Evolutionary conservation across 495 filamentous ascomycete genomes (phyloP).

Genomic region (Opeltia flavorubescens): DNA sequence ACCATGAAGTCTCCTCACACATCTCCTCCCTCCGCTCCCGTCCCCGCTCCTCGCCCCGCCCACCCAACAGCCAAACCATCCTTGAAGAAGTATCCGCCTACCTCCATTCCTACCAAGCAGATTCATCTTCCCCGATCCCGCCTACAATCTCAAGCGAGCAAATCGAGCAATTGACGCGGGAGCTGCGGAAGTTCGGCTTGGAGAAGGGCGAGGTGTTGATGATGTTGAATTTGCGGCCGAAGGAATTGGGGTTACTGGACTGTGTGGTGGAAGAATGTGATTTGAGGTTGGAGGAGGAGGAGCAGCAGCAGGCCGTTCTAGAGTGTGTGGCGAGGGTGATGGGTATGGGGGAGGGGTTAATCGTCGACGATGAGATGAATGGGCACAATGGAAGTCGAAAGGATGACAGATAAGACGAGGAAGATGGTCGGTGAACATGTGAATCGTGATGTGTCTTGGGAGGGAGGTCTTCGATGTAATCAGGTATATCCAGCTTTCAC

Average conservation of each 20-base stretch:
- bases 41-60: conserved; percentile 4
- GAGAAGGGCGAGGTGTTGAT: conserved; percentile 51
- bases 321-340: conserved; percentile 23
- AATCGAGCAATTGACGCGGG: conserved; percentile 25
- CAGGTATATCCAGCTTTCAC: too few relatives aligned
- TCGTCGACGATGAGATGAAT: conserved; percentile 8
- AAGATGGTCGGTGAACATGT: not conserved
- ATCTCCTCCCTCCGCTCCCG: conserved; percentile 25
- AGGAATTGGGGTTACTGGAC: conserved; percentile 25
- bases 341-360: conserved; percentile 18
- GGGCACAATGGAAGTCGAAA: not conserved
- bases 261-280: conserved; percentile 37
- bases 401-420: not conserved
- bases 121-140: conserved; percentile 5
- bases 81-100: conserved; percentile 30
- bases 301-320: conserved; percentile 25
- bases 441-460: too few relatives aligned
- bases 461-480: too few relatives aligned
- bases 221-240: conserved; percentile 43
- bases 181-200: conserved; percentile 33
- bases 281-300: conserved; percentile 24
- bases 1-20: conserved; percentile 49
- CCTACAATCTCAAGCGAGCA: conserved; percentile 12
- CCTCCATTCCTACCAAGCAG: conserved; percentile 4
- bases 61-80: conserved; percentile 32